Evolutionary conservation across 2,329 filamentous ascomycete genomes (phyloP), one percentile per base, ranked within the genome.

Genomic region (Epichloe aotearoae): DNA sequence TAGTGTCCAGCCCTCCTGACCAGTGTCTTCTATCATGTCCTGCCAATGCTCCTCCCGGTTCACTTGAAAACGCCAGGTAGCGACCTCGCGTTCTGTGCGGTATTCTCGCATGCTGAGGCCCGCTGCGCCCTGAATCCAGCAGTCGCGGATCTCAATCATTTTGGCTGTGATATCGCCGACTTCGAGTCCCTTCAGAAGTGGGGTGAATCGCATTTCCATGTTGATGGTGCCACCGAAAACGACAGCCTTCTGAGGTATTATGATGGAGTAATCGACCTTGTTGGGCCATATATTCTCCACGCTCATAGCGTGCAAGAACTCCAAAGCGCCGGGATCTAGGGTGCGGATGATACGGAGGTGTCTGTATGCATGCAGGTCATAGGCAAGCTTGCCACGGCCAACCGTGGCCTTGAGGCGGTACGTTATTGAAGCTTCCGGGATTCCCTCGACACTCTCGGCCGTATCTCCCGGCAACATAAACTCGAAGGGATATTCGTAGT

Each of bases 261-360:
- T 82, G 55, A 98, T 89, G 33, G 88, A 91, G 70, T 98, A 98
- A 65, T 95, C 88, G 59, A 97, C 80, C 73, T 98, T 98, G 72
- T 95, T 93, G 5, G 89, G 86, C 93, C 93, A 98, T 56, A 95
- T 86, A 62, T 96, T 96, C 67, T 96, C 90, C 56, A 97, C 90
- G 55, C 87, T 88, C 88, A 96, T 93, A 46, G 88, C 84, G 66
- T 97, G 86, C 38, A 86, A 76, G 55, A 90, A 77, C 63, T 91
- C 86, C 52, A 90, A 73, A 11, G 86, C 84, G 47, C 82, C 83
- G 11, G 86, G 77, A 53, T 88, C 84, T 45, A 90, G 71, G 0
- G 87, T 91, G 51, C 87, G 79, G 52, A 91, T 85, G 51, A 91
- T 80, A 50, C 87, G 80, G 51, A 93, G 68, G 49, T 85, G 83